These are phyloP conservation scores for Podospora bellae-mahoneyi DNA, from an alignment of 495 filamentous ascomycete genomes.

Conservation along the genomic window DNA sequence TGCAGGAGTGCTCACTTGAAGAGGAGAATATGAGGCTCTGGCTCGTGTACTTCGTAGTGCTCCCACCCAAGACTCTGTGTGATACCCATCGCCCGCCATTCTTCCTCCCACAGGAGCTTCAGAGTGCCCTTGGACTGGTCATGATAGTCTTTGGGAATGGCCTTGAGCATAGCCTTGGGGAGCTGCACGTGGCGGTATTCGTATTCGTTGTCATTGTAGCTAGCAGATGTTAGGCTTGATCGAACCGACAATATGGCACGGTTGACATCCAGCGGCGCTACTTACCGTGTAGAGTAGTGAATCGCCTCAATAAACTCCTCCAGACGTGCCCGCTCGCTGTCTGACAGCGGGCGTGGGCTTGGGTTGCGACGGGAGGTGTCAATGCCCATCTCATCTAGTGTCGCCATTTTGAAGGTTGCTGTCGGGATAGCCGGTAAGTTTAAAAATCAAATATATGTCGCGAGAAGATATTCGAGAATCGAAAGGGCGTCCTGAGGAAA, in stretches of 20 bases:
- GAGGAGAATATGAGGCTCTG: conserved; percentile 94
- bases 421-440: background rate
- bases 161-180: conserved; percentile 96
- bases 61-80: conserved; percentile 99
- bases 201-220: conserved; percentile 82
- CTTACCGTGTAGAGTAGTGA: conserved; percentile 90
- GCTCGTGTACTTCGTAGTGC: conserved; percentile 98
- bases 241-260: background rate
- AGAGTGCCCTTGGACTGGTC: conserved; percentile 85
- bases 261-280: conserved; percentile 1
- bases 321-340: conserved; percentile 73
- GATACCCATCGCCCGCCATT: conserved; percentile 94
- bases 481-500: background rate
- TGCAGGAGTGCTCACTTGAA: conserved; percentile 73
- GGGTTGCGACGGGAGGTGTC: conserved; percentile 80
- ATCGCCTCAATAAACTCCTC: conserved; percentile 91
- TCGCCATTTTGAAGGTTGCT: conserved; percentile 22
- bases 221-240: conserved; percentile 34
- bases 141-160: conserved; percentile 93
- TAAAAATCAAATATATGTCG: background rate
- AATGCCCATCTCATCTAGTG: conserved; percentile 55
- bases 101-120: conserved; percentile 96
- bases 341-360: conserved; percentile 72
- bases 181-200: conserved; percentile 97
- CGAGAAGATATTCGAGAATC: background rate